Evolutionary conservation across 768 basidiomycete species (phyloP).

Genomic region (Tulasnella sp.): DNA sequence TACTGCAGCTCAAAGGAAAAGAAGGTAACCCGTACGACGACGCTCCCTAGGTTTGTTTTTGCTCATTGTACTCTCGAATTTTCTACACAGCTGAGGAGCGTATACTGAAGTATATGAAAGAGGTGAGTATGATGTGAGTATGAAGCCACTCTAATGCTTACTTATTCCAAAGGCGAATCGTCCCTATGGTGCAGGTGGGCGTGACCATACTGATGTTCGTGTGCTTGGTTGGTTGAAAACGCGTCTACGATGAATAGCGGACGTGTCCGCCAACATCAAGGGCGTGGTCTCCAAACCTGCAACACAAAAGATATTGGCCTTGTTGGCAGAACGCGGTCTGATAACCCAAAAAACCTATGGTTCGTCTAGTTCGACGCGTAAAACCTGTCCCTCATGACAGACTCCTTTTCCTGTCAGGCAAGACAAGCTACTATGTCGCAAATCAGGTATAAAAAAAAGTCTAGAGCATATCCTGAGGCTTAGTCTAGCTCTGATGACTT

Average conservation of each 20-base stretch:
- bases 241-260: constrained; percentile 35
- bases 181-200: constrained; percentile 63
- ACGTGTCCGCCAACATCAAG: constrained; percentile 84
- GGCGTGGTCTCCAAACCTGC: constrained; percentile 75
- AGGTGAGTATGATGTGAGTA: constrained; percentile 30
- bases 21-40: constrained; percentile 40
- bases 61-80: not conserved
- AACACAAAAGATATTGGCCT: constrained; percentile 70
- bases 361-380: constrained; percentile 24
- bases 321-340: constrained; percentile 76
- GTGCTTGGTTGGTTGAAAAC: not conserved
- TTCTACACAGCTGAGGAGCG: constrained; percentile 50
- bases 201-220: not conserved
- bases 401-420: constrained; percentile 43
- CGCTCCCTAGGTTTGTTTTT: not conserved
- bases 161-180: constrained; percentile 46
- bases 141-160: constrained; percentile 33
- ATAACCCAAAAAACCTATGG: constrained; percentile 79
- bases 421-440: constrained; percentile 76
- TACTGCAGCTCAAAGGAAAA: constrained; percentile 53
- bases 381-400: not conserved
- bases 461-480: not conserved
- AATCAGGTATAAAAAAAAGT: constrained; percentile 34
- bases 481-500: not conserved
- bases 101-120: constrained; percentile 68